phyloP scores from a whole-genome alignment of 1,284 basidiomycete species.

The Tylopilus sp. region DNA sequence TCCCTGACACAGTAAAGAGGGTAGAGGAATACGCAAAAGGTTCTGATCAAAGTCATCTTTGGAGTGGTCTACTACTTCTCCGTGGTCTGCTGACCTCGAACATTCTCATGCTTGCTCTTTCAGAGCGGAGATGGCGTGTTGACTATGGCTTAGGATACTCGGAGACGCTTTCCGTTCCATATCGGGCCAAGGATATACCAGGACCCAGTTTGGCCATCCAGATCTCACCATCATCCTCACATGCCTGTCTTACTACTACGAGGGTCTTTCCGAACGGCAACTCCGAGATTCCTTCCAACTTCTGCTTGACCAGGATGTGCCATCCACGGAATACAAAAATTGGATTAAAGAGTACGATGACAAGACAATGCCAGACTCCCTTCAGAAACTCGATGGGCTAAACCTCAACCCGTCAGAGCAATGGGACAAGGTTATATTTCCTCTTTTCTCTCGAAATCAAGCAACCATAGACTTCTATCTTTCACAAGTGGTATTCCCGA shows the following conservation, averaged over 20 bases:
- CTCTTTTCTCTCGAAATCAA: neutral
- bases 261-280: neutral
- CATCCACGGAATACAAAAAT: neutral
- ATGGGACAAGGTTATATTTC: neutral
- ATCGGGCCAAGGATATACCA: neutral
- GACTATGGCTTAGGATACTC: neutral
- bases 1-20: neutral
- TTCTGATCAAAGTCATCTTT: neutral
- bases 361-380: neutral
- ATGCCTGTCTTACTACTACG: neutral
- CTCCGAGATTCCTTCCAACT: neutral
- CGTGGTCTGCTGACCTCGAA: neutral
- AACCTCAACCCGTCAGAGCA: neutral
- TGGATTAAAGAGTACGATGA: neutral
- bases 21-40: neutral
- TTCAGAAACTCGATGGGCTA: neutral
- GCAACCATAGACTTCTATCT: neutral
- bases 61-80: neutral
- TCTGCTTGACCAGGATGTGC: neutral
- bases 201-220: neutral
- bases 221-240: neutral
- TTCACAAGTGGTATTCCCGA: neutral
- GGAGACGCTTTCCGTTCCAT: neutral
- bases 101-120: neutral
- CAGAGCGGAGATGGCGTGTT: constrained; percentile 3